Conservation (phyloP, 1,284 basidiomycete species). For the Apiotrichum gracile region DNA sequence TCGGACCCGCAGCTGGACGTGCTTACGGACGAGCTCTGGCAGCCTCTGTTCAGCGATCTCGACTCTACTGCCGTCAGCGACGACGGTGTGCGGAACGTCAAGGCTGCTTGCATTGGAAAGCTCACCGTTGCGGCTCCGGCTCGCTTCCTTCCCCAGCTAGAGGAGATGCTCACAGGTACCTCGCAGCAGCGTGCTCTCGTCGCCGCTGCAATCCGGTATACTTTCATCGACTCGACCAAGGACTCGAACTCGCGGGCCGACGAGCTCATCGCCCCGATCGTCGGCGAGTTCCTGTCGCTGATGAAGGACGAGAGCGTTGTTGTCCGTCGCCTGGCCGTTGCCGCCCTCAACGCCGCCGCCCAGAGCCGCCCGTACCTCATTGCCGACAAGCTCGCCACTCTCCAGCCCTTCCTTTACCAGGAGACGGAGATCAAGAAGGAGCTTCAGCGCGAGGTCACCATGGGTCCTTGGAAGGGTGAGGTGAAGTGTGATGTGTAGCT, state of each 20-base stretch:
- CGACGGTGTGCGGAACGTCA: conserved; percentile 87
- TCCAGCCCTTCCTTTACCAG: conserved; percentile 78
- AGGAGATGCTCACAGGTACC: conserved; percentile 49
- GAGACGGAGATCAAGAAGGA: conserved; percentile 76
- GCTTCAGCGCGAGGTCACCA: conserved; percentile 84
- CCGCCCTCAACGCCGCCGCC: conserved; percentile 85
- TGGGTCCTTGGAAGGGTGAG: conserved; percentile 92
- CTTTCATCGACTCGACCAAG: conserved; percentile 74
- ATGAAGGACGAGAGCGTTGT: conserved; percentile 80
- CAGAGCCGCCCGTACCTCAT: conserved; percentile 90
- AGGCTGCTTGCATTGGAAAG: conserved; percentile 93
- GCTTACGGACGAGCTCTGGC: conserved; percentile 84
- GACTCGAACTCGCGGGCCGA: conserved; percentile 74
- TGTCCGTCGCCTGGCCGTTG: conserved; percentile 78
- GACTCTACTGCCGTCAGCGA: conserved; percentile 59
- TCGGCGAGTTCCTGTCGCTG: conserved; percentile 83
- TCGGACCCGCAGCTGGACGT: conserved; percentile 72
- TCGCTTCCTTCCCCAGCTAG: conserved; percentile 84
- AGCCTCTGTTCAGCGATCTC: conserved; percentile 65
- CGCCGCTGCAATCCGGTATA: conserved; percentile 89
- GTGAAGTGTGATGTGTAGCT: conserved; percentile 4
- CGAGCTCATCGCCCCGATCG: conserved; percentile 73
- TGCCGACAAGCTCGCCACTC: conserved; percentile 66
- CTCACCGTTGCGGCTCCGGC: conserved; percentile 83
- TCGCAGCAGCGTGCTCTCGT: conserved; percentile 75